Evolutionary conservation across 257 asterid species (phyloP).

Genomic region (Verbascum thapsus): DNA sequence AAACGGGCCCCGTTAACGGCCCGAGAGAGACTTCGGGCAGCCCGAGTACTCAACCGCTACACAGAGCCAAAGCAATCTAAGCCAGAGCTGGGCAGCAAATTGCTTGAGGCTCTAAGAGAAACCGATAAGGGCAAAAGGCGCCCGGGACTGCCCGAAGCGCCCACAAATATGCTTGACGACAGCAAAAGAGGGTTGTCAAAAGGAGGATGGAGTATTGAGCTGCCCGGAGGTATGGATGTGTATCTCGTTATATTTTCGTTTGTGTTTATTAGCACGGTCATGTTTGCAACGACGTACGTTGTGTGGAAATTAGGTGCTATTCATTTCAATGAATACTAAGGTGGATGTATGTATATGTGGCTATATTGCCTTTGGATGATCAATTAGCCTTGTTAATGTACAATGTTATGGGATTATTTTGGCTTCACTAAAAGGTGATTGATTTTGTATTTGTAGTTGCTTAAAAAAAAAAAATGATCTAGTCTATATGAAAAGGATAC

Average conservation of each 20-base stretch:
- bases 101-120: slow-evolving; percentile 70
- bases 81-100: slow-evolving; percentile 64
- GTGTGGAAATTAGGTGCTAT: slow-evolving; percentile 97
- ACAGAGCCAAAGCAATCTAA: slow-evolving; percentile 68
- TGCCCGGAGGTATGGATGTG: slow-evolving; percentile 70
- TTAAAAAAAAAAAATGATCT: no score
- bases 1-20: slow-evolving; percentile 79
- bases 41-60: slow-evolving; percentile 87
- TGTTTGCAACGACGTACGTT: slow-evolving; percentile 82
- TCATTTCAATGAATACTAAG: slow-evolving; percentile 79
- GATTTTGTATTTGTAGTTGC: no score
- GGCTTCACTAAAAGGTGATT: slow-evolving; percentile 7
- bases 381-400: background rate
- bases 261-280: slow-evolving; percentile 71
- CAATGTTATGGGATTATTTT: slow-evolving; percentile 1
- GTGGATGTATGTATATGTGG: slow-evolving; percentile 20
- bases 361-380: slow-evolving; percentile 8
- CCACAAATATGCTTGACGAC: slow-evolving; percentile 71
- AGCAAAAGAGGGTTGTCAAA: slow-evolving; percentile 83
- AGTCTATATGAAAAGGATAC: no score
- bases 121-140: slow-evolving; percentile 79
- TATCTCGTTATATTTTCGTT: slow-evolving; percentile 63
- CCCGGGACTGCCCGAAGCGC: slow-evolving; percentile 85
- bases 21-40: slow-evolving; percentile 92
- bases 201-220: slow-evolving; percentile 65